A percentile compares a stretch with the other conserved stretches of the same genome.
Conservation (phyloP, 768 basidiomycete species). For the Neoboletus magnificus region DNA sequence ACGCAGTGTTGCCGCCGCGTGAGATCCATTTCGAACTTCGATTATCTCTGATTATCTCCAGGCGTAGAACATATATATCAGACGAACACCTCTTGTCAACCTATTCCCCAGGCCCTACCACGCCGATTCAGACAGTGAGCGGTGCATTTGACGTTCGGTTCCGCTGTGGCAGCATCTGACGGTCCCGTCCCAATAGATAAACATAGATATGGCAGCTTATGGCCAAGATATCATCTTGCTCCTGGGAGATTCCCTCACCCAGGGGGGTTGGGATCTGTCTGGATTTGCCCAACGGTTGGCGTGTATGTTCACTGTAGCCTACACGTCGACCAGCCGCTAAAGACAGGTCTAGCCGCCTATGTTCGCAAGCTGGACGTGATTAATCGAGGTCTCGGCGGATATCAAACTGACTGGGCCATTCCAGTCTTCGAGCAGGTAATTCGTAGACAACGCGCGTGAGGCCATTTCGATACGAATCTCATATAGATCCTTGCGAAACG, state of each 20-base stretch:
- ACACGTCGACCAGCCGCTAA: neutral
- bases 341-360: conserved; percentile 56
- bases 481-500: conserved; percentile 57
- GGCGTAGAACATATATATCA: neutral
- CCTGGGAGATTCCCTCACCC: conserved; percentile 82
- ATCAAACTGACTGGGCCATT: conserved; percentile 84
- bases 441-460: neutral
- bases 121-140: neutral
- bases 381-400: conserved; percentile 82
- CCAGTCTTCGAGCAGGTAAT: conserved; percentile 73
- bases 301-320: conserved; percentile 13
- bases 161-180: neutral
- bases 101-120: neutral
- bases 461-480: neutral
- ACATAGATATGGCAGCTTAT: conserved; percentile 43
- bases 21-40: conserved; percentile 1
- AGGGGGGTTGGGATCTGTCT: conserved; percentile 55
- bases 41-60: conserved; percentile 7
- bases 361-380: conserved; percentile 79
- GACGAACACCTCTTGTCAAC: neutral
- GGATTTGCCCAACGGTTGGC: conserved; percentile 71
- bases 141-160: neutral
- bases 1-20: neutral
- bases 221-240: conserved; percentile 68
- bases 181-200: neutral